These are phyloP conservation scores for Trichoderma atrobrunneum DNA, from an alignment of 2,329 filamentous ascomycete species.

Conservation along the genomic window DNA sequence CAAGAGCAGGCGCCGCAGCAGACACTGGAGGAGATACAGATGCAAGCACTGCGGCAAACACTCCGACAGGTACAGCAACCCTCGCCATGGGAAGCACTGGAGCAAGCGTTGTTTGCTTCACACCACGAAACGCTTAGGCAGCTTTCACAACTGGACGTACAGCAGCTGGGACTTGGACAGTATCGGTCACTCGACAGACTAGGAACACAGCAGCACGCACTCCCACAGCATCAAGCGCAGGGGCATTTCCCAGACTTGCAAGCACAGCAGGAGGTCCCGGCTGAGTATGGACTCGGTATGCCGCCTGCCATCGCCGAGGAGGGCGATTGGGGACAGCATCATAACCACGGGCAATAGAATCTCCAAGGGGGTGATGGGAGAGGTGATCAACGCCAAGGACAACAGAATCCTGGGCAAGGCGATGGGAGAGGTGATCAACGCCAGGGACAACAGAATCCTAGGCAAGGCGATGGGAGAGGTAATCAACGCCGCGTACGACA, in stretches of 20 bases:
- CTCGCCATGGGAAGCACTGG: not conserved
- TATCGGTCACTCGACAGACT: not conserved
- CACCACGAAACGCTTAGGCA: not conserved
- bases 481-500: too few relatives aligned
- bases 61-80: not conserved
- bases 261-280: not conserved
- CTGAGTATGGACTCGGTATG: not conserved
- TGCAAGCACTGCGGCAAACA: not conserved
- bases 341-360: not conserved
- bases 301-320: not conserved
- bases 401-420: not conserved
- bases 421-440: too few relatives aligned
- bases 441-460: too few relatives aligned
- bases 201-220: not conserved
- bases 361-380: not conserved
- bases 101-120: not conserved
- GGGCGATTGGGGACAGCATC: not conserved
- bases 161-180: not conserved
- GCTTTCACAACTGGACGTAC: not conserved
- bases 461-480: too few relatives aligned
- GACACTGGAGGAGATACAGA: not conserved
- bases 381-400: not conserved
- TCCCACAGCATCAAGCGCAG: not conserved
- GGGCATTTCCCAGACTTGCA: not conserved
- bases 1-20: not conserved